Conservation (phyloP, 805 yeast species). For the Nakazawaea ishiwadae region DNA sequence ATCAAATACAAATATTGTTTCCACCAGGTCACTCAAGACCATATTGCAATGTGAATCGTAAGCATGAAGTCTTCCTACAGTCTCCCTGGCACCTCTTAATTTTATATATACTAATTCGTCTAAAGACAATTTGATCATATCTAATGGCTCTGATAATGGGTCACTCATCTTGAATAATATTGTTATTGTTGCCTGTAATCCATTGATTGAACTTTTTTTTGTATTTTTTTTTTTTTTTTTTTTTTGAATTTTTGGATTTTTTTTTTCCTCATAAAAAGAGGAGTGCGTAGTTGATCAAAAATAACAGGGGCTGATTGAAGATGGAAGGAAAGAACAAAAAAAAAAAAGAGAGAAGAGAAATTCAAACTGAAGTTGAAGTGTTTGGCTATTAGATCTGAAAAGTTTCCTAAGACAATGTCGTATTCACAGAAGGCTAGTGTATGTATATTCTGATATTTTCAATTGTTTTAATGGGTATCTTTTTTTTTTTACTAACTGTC, state of each 20-base stretch:
- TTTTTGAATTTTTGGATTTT: neutral
- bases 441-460: neutral
- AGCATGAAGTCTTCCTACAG: slow-evolving; percentile 86
- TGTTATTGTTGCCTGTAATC: neutral
- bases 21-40: slow-evolving; percentile 90
- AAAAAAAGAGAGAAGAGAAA: neutral
- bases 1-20: slow-evolving; percentile 61
- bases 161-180: slow-evolving; percentile 6
- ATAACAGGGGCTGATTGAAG: neutral
- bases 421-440: neutral
- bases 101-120: slow-evolving; percentile 87
- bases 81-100: slow-evolving; percentile 90
- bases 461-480: too few species aligned
- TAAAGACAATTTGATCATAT: slow-evolving; percentile 75
- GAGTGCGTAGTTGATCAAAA: neutral
- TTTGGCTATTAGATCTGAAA: neutral
- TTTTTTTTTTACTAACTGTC: too few species aligned
- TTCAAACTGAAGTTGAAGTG: too few species aligned
- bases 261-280: neutral
- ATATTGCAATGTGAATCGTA: slow-evolving; percentile 96
- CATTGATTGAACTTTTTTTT: neutral
- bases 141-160: slow-evolving; percentile 69
- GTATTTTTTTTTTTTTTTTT: neutral
- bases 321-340: neutral
- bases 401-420: neutral